Base-by-base conservation (phyloP, 192 early-diverging fungal genomes). In the Coemansia sp. region DNA sequence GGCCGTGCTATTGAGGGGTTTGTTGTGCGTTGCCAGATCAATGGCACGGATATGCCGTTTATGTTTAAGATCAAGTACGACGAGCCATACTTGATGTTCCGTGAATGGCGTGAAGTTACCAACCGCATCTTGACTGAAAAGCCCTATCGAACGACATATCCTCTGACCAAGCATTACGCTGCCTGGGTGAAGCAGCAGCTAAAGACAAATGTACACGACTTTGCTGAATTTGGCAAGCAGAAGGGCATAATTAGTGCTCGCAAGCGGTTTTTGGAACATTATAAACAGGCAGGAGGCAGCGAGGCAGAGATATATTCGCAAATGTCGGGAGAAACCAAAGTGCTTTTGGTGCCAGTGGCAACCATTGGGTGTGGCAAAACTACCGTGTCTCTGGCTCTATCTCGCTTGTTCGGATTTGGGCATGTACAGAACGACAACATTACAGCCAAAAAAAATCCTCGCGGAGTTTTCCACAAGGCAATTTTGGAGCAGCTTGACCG, bases 31-130 rank as follows among this genome's bases (percentile, higher is more conserved):
- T 93, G 90, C 62, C 76, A 66, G 42, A 31, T 39, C 17, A 53
- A 58, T 32, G 56, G 14, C 2, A 47, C 40, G 0, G 51, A 68
- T 1, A 59, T 59, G 21, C 71, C 80, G 6, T 48, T 66, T 34
- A 85, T 89, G 59, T 96, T 93, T 82, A 98, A 98, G 79, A 82
- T 95, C 76, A 98, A 98, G 63, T 94, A 89, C 63, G 92, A 98
- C 46, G 87, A 91, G 64, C 90, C 92, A 0, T 98, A 98, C 46
- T 65, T 97, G 31, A 87, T 94, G 84, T 98, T 89, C 76, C 83
- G 93, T 20, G 96, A 98, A 50, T 98, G 94, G 90, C 82, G 96
- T n/a, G 94, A 97, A 58, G 60, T 94, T 6, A 98, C 96, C 9
- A 88, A 86, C 58, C 52, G 51, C 14, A 51, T 93, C 0, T 56